Evolutionary conservation across 129 eudicot species (phyloP), one percentile per base, ranked within the genome.

Genomic region (Centrapalus pauciflorus): DNA sequence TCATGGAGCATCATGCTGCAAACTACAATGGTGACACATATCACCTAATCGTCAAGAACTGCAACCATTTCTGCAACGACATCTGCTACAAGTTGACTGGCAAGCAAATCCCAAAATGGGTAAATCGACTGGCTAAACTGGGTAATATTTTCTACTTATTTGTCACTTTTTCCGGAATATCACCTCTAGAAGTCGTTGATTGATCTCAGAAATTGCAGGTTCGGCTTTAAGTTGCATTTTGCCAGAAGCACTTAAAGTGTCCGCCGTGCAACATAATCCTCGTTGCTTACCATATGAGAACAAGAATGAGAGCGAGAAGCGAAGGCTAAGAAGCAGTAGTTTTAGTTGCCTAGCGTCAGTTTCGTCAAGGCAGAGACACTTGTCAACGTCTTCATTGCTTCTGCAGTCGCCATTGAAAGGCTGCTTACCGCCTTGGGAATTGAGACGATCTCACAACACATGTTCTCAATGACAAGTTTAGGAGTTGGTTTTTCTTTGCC

Each of bases 61-160:
- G 95, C 79, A 86, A 86, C 72, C 95, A 86, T 63, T 86, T 86
- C 76, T 86, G 89, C 79, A 78, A 80, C 24, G 95, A 86, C 35
- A 78, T 86, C 17, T 86, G 95, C 70, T 67, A 79, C 80, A 80
- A 80, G 83, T 70, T 86, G 49, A 86, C 95, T 1, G 95, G 86
- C 37, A 83, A 83, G 76, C 81, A 74, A 45, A 86, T 86, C 28
- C 95, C 95, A 4, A 83, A 83, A 63, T 86, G 95, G 95, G 95
- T 86, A 8, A 86, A 86, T 76, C 81, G 94, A 54, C 77, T 87
- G 37, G 95, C 95, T 30, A 78, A 83, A 83, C 37, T 87, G 71
- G 95, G 95, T 86, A 80, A 20, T 40, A 7, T 43, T 62, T 73
- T 37, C 35, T 68, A 27, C 21, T 43, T 5, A 3, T 20, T 5